Evolutionary conservation across 768 basidiomycete genomes (phyloP).

Genomic region (Lactarius vividus): DNA sequence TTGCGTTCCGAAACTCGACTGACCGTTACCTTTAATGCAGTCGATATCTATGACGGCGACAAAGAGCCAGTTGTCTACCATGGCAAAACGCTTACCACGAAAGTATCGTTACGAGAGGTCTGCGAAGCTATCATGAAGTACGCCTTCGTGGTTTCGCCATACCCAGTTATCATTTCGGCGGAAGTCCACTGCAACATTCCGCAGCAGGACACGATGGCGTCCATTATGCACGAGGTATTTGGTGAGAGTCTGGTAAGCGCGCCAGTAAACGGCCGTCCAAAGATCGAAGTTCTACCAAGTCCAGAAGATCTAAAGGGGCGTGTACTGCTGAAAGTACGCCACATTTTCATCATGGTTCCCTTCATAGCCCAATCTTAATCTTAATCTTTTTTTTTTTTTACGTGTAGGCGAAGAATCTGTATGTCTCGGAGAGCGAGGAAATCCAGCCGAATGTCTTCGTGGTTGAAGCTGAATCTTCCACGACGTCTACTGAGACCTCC

Average conservation of each 20-base stretch:
- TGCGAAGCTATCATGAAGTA: slow-evolving; percentile 85
- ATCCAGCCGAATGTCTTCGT: slow-evolving; percentile 35
- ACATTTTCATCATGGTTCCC: background rate
- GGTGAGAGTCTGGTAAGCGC: slow-evolving; percentile 51
- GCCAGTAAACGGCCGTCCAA: slow-evolving; percentile 47
- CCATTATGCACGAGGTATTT: slow-evolving; percentile 67
- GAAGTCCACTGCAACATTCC: slow-evolving; percentile 81
- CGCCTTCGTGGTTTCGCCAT: slow-evolving; percentile 86
- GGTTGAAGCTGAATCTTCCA: slow-evolving; percentile 44
- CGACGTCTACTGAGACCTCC: slow-evolving; percentile 37
- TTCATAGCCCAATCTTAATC: background rate
- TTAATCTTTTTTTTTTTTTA: background rate
- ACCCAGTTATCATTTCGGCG: slow-evolving; percentile 89
- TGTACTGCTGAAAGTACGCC: slow-evolving; percentile 76
- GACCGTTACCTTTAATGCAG: slow-evolving; percentile 40
- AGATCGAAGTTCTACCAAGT: slow-evolving; percentile 66
- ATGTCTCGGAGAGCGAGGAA: slow-evolving; percentile 43
- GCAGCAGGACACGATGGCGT: slow-evolving; percentile 77
- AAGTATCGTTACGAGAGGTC: slow-evolving; percentile 75
- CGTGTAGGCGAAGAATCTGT: slow-evolving; percentile 73
- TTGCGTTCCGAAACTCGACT: background rate
- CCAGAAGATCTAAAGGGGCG: slow-evolving; percentile 77
- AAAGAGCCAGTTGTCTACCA: slow-evolving; percentile 83
- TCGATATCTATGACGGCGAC: slow-evolving; percentile 92
- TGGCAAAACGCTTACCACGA: slow-evolving; percentile 83